A percentile compares a stretch with the other conserved stretches of the same genome.
Evolutionary conservation across 176 grass and related monocot genomes (phyloP).

Genomic region (Triticum dicoccoides): DNA sequence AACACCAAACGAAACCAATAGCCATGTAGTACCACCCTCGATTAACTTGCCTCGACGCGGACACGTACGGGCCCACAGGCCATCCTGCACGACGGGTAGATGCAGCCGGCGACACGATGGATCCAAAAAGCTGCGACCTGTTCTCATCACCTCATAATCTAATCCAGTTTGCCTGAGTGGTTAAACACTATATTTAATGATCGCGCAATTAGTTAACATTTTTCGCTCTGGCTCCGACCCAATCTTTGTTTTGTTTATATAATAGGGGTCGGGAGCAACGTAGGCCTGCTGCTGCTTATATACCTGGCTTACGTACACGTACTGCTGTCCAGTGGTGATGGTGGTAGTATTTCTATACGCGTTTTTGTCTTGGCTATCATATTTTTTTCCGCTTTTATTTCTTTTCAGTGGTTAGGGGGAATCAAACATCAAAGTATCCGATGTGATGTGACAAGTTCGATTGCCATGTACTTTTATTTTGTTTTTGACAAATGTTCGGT

Average conservation of each 20-base stretch:
- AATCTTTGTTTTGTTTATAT: slow-evolving; percentile 23
- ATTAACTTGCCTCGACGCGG: neutral
- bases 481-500: neutral
- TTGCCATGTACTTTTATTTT: neutral
- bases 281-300: neutral
- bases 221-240: neutral
- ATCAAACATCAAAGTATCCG: slow-evolving; percentile 28
- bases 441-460: slow-evolving; percentile 8
- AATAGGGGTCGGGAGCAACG: neutral
- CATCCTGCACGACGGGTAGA: neutral
- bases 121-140: slow-evolving; percentile 16
- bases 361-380: neutral
- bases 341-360: neutral
- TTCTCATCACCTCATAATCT: slow-evolving; percentile 1
- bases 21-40: neutral
- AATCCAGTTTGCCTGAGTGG: neutral
- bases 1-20: too few species aligned
- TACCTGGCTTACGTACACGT: neutral
- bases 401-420: neutral
- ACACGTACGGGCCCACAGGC: neutral
- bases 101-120: slow-evolving; percentile 33
- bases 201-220: neutral
- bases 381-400: neutral
- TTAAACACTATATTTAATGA: neutral
- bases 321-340: neutral